A percentile compares a stretch with the other conserved stretches of the same genome.
phyloP scores from a whole-genome alignment of 2,329 filamentous ascomycete genomes.

The Periconia sp. region DNA sequence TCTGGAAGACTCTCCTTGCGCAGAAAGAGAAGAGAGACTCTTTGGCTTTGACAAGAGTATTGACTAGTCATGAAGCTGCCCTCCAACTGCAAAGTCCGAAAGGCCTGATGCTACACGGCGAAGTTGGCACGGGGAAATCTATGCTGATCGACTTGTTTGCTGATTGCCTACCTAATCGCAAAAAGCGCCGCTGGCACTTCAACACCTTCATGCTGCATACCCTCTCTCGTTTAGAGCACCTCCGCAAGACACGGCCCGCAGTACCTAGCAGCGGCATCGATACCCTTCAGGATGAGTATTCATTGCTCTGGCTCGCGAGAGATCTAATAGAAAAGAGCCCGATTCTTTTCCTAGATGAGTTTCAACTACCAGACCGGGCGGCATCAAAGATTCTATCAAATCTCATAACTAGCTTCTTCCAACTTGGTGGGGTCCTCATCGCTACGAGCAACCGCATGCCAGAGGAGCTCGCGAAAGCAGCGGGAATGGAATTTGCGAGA shows the following conservation, averaged over 20 bases:
- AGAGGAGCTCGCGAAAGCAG: constrained; percentile 78
- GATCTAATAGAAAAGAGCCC: constrained; percentile 77
- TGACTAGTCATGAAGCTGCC: constrained; percentile 74
- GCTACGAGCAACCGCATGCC: constrained; percentile 85
- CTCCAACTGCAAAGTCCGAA: constrained; percentile 74
- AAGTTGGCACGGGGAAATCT: constrained; percentile 82
- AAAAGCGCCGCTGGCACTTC: constrained; percentile 81
- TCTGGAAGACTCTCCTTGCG: constrained; percentile 63
- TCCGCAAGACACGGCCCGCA: constrained; percentile 54
- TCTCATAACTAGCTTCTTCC: constrained; percentile 80
- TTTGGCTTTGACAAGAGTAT: constrained; percentile 70
- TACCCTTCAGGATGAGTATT: constrained; percentile 65
- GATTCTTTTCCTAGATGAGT: constrained; percentile 82
- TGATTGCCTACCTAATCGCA: constrained; percentile 73
- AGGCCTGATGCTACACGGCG: constrained; percentile 78
- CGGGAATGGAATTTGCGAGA: constrained; percentile 70
- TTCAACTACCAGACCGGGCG: constrained; percentile 80
- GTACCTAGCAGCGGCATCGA: constrained; percentile 12
- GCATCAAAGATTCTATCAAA: constrained; percentile 80
- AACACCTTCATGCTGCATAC: constrained; percentile 86
- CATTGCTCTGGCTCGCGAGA: constrained; percentile 74
- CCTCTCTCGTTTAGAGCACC: constrained; percentile 72
- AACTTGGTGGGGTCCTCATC: constrained; percentile 79
- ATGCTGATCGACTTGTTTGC: constrained; percentile 87
- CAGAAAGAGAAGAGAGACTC: constrained; percentile 59